These are phyloP conservation scores for Phellopilus nigrolimitatus DNA, from an alignment of 1,284 basidiomycete genomes.

Conservation along the genomic window DNA sequence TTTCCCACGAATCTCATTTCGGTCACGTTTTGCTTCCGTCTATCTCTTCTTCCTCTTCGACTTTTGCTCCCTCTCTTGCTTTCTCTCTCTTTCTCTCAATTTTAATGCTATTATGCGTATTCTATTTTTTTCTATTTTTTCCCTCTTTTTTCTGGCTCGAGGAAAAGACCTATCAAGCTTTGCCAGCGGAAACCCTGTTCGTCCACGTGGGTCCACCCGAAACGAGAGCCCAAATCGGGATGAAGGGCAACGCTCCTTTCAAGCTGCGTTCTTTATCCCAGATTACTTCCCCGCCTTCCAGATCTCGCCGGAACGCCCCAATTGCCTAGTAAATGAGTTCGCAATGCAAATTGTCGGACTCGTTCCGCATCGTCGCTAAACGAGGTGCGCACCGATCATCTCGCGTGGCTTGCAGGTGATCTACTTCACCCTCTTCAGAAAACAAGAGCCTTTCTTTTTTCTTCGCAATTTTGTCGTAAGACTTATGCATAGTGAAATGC, in stretches of 20 bases:
- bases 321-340: no score
- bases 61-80: background rate
- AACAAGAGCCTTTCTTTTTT: no score
- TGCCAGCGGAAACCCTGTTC: no score
- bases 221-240: background rate
- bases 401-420: no score
- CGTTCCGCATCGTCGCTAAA: no score
- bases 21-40: background rate
- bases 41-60: background rate
- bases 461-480: no score
- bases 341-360: no score
- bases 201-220: background rate
- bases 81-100: background rate
- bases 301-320: background rate
- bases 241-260: constrained; percentile 1
- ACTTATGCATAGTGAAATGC: no score
- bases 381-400: no score
- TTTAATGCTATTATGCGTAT: background rate
- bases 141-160: background rate
- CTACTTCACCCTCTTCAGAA: no score
- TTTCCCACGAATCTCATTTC: constrained; percentile 6
- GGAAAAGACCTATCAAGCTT: no score
- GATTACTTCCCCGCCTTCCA: background rate
- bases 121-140: background rate
- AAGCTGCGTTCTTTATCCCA: background rate